Percentiles rank a stretch among this genome's conserved stretches.
phyloP scores from a whole-genome alignment of 2,329 filamentous ascomycete genomes.

The Talaromyces sp. region DNA sequence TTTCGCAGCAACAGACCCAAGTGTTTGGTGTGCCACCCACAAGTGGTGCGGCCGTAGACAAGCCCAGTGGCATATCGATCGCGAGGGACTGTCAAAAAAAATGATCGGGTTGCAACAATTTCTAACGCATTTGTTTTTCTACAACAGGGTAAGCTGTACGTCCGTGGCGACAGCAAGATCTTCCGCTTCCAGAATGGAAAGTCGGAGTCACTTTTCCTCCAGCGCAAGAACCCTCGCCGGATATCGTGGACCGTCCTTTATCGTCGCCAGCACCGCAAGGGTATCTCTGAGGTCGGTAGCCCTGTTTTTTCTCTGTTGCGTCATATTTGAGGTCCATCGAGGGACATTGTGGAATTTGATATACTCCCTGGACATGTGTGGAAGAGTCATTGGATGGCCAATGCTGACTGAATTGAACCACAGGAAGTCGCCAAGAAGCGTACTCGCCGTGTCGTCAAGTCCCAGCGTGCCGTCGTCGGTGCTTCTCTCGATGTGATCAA shows the following conservation, averaged over 20 bases:
- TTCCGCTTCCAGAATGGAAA: conserved; percentile 99
- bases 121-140: conserved; percentile 20
- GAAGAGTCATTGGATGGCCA: not conserved
- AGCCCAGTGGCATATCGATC: not conserved
- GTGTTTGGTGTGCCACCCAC: not conserved
- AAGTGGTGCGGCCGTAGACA: not conserved
- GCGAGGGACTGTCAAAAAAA: not conserved
- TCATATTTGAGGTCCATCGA: not conserved
- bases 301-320: conserved; percentile 13
- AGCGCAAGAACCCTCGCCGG: conserved; percentile 99
- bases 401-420: conserved; percentile 24
- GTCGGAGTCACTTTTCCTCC: conserved; percentile 98
- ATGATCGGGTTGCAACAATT: not conserved
- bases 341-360: not conserved
- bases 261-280: conserved; percentile 99
- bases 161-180: conserved; percentile 99
- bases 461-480: conserved; percentile 98
- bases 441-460: conserved; percentile 94
- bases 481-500: conserved; percentile 99
- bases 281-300: conserved; percentile 94
- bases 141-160: conserved; percentile 93
- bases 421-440: conserved; percentile 99
- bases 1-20: not conserved
- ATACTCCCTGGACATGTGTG: not conserved
- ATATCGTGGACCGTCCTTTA: conserved; percentile 98